Evolutionary conservation across 202 grass and related monocot genomes (phyloP), one percentile per base, ranked within the genome.

Genomic region (Zizania palustris): DNA sequence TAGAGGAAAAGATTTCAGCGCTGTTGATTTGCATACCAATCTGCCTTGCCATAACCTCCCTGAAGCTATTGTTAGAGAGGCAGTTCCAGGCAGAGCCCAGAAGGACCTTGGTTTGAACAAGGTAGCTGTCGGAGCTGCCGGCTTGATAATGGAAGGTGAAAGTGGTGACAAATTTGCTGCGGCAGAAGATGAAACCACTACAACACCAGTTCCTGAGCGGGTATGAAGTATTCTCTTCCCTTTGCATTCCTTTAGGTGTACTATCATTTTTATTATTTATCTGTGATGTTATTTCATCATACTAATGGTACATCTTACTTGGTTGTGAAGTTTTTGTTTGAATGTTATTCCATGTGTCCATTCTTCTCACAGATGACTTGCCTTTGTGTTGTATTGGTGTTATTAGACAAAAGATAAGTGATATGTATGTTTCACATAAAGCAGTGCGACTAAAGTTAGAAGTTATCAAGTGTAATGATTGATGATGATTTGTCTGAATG

Each of bases 121-220:
- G 50, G 69, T 43, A 74, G 63, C 58, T 45, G 75, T 67, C 16
- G 21, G 42, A 39, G 80, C 48, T 22, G 85, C 74, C 16, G 67
- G 33, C 11, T 67, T 90, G 35, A 75, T 57, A 57, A 96, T 96
- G 93, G 82, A 84, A 3, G 87, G 84, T 71, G 84, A 82, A 67
- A 88, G 86, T 68, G 68, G 63, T 3, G 93, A 96, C 40, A 88
- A 78, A 85, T 46, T 90, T 51, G 82, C 86, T 4, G 89, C 62
- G 35, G 82, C 87, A n/a, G 89, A 92, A 63, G 89, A 90, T 65
- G 93, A 96, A 38, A 3, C 79, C 9, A 73, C 48, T 6, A 55
- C 82, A 56, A 74, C 85, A 12, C 82, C 93, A 54, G 89, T 96
- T 19, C 93, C 89, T 78, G 89, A 92, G 80, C 76, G 87, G 79